A percentile compares a stretch with the other conserved stretches of the same genome.
phyloP scores from a whole-genome alignment of 176 grass and related monocot genomes.

The Oryza longistaminata region DNA sequence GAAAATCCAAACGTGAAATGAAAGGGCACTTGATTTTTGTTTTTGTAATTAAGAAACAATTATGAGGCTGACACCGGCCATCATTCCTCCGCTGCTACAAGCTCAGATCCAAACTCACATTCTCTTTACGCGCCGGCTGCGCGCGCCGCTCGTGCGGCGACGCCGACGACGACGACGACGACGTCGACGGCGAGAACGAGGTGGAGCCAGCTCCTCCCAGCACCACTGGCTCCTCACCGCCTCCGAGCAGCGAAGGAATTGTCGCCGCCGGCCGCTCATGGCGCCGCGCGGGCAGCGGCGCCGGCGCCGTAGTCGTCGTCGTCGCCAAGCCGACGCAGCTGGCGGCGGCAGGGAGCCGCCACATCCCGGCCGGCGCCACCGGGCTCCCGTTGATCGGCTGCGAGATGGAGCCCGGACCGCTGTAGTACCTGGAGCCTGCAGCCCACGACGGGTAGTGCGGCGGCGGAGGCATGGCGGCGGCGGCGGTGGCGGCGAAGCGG shows the following conservation, averaged over 20 bases:
- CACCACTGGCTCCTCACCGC: conserved; percentile 33
- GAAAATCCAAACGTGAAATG: conserved; percentile 7
- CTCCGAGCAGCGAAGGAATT: conserved; percentile 6
- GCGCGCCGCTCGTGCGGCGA: conserved; percentile 30
- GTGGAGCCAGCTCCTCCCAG: conserved; percentile 16
- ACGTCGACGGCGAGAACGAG: conserved; percentile 51
- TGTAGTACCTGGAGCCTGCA: conserved; percentile 40
- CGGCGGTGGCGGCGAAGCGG: conserved; percentile 26
- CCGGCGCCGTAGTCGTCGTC: background rate
- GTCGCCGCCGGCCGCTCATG: conserved; percentile 23
- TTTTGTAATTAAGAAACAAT: conserved; percentile 31
- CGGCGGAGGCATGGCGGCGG: conserved; percentile 31
- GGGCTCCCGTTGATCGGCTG: conserved; percentile 71
- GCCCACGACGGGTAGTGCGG: conserved; percentile 75
- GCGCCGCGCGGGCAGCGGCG: background rate
- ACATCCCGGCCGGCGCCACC: conserved; percentile 34
- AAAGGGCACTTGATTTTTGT: conserved; percentile 13
- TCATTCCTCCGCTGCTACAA: conserved; percentile 54
- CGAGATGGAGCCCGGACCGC: conserved; percentile 55
- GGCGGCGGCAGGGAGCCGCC: conserved; percentile 34
- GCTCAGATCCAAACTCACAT: conserved; percentile 86
- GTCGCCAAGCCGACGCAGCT: conserved; percentile 1
- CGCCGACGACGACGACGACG: conserved; percentile 38
- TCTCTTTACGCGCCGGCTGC: conserved; percentile 43
- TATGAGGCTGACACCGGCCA: conserved; percentile 11